Conservation (phyloP, 2,329 filamentous ascomycete genomes). For the Epichloe aotearoae region DNA sequence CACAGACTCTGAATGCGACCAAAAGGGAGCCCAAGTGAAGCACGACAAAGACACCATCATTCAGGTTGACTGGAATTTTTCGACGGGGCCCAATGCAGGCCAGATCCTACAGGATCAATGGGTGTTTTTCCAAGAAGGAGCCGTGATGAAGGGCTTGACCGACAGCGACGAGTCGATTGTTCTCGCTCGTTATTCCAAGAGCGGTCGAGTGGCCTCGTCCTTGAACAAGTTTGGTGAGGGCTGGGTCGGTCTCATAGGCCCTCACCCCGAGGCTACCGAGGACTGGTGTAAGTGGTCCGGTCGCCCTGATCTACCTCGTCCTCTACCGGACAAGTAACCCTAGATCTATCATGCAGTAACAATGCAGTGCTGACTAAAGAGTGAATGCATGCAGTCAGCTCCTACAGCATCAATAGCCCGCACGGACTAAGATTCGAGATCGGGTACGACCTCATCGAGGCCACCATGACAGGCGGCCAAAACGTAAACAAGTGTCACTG, state of each 20-base stretch:
- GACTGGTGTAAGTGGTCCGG: constrained; percentile 13
- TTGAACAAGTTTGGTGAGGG: constrained; percentile 13
- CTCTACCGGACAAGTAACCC: too few species aligned
- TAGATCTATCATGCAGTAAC: not conserved
- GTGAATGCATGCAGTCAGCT: constrained; percentile 1
- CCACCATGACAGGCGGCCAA: constrained; percentile 9
- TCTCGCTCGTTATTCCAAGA: constrained; percentile 12
- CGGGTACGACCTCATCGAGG: constrained; percentile 13
- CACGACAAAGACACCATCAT: constrained; percentile 11
- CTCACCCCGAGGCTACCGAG: constrained; percentile 14
- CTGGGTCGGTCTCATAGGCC: constrained; percentile 14
- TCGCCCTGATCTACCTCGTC: not conserved
- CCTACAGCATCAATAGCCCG: constrained; percentile 8
- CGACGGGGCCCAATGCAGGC: constrained; percentile 8
- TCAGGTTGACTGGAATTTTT: constrained; percentile 14
- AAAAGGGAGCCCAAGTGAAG: constrained; percentile 10
- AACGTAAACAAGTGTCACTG: not conserved
- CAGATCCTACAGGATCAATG: constrained; percentile 9
- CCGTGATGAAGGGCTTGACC: constrained; percentile 9
- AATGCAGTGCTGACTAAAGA: not conserved
- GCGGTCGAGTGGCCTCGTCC: constrained; percentile 12
- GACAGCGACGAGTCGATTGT: constrained; percentile 7
- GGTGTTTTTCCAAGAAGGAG: constrained; percentile 17
- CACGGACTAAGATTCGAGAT: constrained; percentile 12
- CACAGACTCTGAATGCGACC: constrained; percentile 7